Evolutionary conservation across 2,329 filamentous ascomycete species (phyloP).

Genomic region (Aspergillus aculeatinus): DNA sequence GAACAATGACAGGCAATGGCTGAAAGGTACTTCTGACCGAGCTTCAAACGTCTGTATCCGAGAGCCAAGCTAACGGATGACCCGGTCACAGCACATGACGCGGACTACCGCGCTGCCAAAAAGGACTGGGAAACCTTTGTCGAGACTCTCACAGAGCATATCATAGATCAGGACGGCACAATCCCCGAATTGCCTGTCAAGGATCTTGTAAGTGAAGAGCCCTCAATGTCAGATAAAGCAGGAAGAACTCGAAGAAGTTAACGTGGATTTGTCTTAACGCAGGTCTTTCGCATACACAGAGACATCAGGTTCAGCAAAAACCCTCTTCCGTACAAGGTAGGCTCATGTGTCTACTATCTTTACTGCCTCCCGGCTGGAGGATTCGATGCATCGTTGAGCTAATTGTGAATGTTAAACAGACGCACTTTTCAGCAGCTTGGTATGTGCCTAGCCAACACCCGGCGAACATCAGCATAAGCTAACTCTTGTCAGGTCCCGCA

Average conservation of each 20-base stretch:
- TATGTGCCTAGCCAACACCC: conserved; percentile 33
- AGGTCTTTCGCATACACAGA: conserved; percentile 81
- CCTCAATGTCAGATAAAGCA: background rate
- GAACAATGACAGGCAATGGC: conserved; percentile 64
- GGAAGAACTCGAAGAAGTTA: conserved; percentile 1
- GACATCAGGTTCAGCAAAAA: conserved; percentile 83
- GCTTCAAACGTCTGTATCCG: background rate
- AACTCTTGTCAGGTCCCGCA: conserved; percentile 62
- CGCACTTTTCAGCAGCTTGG: conserved; percentile 82
- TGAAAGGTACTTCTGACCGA: conserved; percentile 53
- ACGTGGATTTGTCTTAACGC: conserved; percentile 9
- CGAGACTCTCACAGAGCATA: conserved; percentile 66
- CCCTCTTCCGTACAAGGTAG: conserved; percentile 82
- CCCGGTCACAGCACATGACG: conserved; percentile 64
- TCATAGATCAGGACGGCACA: conserved; percentile 73
- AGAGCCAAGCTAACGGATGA: conserved; percentile 8
- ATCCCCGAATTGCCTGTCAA: conserved; percentile 83
- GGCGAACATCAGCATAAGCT: conserved; percentile 17
- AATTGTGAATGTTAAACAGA: conserved; percentile 47
- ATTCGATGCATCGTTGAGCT: conserved; percentile 7
- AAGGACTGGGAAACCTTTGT: conserved; percentile 82
- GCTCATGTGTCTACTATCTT: conserved; percentile 17
- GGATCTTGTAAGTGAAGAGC: conserved; percentile 61
- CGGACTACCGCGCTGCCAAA: conserved; percentile 73
- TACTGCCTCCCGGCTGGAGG: background rate